Conservation (phyloP, 768 basidiomycete genomes). For the Trametopsis cervina region DNA sequence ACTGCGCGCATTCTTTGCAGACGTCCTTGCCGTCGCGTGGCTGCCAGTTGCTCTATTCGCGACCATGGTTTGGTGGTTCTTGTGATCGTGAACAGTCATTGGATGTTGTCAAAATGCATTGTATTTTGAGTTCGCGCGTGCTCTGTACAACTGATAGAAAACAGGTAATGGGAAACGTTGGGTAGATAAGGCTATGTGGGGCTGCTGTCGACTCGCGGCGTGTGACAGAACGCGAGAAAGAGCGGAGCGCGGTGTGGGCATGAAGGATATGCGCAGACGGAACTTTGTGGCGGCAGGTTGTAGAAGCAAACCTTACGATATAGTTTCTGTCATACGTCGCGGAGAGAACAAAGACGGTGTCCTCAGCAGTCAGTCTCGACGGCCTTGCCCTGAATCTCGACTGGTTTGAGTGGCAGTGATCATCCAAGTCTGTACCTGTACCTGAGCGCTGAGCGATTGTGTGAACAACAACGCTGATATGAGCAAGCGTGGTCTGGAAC, state of each 20-base stretch:
- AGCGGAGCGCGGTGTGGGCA: background rate
- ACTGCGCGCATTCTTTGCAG: slow-evolving; percentile 24
- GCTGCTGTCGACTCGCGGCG: background rate
- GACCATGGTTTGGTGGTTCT: slow-evolving; percentile 28
- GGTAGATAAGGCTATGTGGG: too few relatives aligned
- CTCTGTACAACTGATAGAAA: background rate
- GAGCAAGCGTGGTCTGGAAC: too few relatives aligned
- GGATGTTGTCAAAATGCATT: background rate
- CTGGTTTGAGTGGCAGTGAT: too few relatives aligned
- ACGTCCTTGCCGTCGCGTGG: slow-evolving; percentile 32
- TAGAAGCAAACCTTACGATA: too few relatives aligned
- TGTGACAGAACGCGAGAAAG: background rate
- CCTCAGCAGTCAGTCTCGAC: too few relatives aligned
- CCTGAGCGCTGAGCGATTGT: too few relatives aligned
- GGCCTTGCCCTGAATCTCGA: too few relatives aligned
- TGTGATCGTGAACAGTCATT: background rate
- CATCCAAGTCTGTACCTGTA: too few relatives aligned
- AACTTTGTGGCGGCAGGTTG: background rate
- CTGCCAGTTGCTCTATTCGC: slow-evolving; percentile 27
- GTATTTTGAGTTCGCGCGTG: background rate
- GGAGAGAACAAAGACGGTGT: too few relatives aligned
- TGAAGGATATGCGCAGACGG: background rate
- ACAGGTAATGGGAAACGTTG: too few relatives aligned
- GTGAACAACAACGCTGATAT: too few relatives aligned
- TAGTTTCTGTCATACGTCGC: too few relatives aligned